phyloP scores from a whole-genome alignment of 805 yeast species.

The Lipomyces yamadae region DNA sequence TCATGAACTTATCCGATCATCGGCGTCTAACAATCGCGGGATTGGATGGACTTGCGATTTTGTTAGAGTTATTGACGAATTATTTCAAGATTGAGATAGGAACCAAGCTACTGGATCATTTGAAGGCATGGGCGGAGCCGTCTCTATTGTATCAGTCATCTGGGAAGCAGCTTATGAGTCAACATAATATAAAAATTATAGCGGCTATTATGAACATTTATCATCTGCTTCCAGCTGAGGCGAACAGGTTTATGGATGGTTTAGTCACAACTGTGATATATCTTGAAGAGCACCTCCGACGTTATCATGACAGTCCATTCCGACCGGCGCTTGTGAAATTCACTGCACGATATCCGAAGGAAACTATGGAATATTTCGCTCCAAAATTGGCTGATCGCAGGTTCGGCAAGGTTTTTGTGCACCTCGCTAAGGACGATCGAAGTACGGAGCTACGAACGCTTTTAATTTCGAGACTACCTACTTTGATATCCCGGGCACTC shows the following conservation, averaged over 20 bases:
- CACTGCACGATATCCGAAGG: conserved; percentile 77
- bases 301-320: conserved; percentile 87
- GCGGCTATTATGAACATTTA: conserved; percentile 89
- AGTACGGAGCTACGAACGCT: conserved; percentile 62
- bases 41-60: conserved; percentile 84
- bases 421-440: conserved; percentile 60
- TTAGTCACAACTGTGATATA: conserved; percentile 74
- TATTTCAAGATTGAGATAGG: conserved; percentile 98
- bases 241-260: conserved; percentile 89
- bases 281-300: conserved; percentile 80
- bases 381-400: conserved; percentile 68
- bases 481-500: conserved; percentile 54
- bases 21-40: conserved; percentile 88
- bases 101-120: conserved; percentile 84
- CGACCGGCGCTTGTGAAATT: conserved; percentile 88
- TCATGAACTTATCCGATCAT: conserved; percentile 93
- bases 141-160: conserved; percentile 74
- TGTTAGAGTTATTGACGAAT: conserved; percentile 83
- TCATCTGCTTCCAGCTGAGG: conserved; percentile 89
- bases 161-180: conserved; percentile 76
- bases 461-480: conserved; percentile 58
- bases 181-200: conserved; percentile 82
- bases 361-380: conserved; percentile 71
- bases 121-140: conserved; percentile 95
- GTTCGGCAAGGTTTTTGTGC: conserved; percentile 69